These are phyloP conservation scores for Protea cynaroides DNA, from an alignment of 164 flowering plant genomes.

Conservation along the genomic window DNA sequence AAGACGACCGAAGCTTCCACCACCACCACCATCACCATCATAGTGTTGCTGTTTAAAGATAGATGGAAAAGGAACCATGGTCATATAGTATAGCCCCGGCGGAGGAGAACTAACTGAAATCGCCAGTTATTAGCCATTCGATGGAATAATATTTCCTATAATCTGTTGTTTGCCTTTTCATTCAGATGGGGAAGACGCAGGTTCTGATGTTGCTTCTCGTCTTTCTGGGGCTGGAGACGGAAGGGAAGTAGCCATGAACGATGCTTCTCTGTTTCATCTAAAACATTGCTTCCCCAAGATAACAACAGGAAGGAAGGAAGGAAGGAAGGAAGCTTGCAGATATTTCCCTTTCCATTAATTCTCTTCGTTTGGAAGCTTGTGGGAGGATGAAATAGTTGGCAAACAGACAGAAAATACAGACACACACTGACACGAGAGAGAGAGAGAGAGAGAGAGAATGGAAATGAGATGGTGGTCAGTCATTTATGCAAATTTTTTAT, in stretches of 20 bases:
- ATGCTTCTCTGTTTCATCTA: conserved; percentile 14
- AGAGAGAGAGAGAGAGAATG: conserved; percentile 12
- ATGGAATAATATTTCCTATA: too few relatives aligned
- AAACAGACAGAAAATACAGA: conserved; percentile 9
- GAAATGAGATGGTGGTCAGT: too few relatives aligned
- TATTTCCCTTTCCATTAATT: conserved; percentile 77
- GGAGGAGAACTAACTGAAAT: neutral
- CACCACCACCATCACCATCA: conserved; percentile 25
- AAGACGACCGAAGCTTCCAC: conserved; percentile 19
- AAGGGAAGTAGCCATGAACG: conserved; percentile 7
- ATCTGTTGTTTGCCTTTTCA: too few relatives aligned
- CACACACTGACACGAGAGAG: conserved; percentile 23
- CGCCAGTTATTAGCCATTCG: too few relatives aligned
- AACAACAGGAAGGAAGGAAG: conserved; percentile 8
- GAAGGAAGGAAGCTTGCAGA: conserved; percentile 24
- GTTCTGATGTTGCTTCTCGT: neutral
- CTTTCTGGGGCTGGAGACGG: neutral
- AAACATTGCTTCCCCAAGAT: conserved; percentile 8
- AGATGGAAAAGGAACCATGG: conserved; percentile 56
- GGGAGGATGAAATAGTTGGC: conserved; percentile 48
- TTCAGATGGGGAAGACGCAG: conserved; percentile 6
- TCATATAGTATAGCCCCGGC: conserved; percentile 28
- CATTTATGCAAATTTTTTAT: too few relatives aligned
- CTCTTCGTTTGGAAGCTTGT: conserved; percentile 85
- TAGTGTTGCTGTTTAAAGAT: conserved; percentile 17